Evolutionary conservation across 768 basidiomycete genomes (phyloP), one percentile per base, ranked within the genome.

Genomic region (Scleroderma bovista): DNA sequence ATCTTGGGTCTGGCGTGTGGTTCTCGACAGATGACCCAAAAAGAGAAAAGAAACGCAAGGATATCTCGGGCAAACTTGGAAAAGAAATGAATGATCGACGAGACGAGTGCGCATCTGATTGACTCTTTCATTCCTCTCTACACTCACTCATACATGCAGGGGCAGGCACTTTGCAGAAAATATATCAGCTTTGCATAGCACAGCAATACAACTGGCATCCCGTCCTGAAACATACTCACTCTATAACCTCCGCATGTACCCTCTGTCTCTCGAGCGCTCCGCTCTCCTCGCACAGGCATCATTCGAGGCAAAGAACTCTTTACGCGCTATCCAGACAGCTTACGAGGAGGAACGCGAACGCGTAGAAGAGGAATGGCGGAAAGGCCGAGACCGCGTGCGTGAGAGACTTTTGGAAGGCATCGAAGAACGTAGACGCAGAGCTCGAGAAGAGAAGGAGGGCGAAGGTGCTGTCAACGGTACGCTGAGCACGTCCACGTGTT

Each of bases 401-500:
- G 88, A 91, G 58, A 75, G 89, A 15, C 71, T 93, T 26, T 65
- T 91, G 15, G 90, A 92, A 59, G 88, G 90, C 24, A 86, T 93
- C 55, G 89, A 91, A 64, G 90, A 93, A 60, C 75, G 89, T 26
- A 68, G 89, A 48, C 73, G 82, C 56, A 71, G 86, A 51, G 90
- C 90, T 24, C 72, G 90, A 46, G 90, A 93, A 54, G 90, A 93
- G 71, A 92, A 91, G 62, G 90, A 92, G 52, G 87, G 88, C 53
- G 90, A 93, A 57, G 88, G 86, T n/a, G 83, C 80, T 15, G 75
- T 79, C 37, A 83, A 81, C 47, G 85, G 80, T 83, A 43, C 49
- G 78, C 71, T 26, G 47, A 34, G 22, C 43, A 45, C 32, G 36
- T 29, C 26, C 9, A 29, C 42, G 22, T 34, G 26, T 42, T 26